Evolutionary conservation across 352 stramenopile genomes (phyloP).

Genomic region (Peronospora belbahrii): DNA sequence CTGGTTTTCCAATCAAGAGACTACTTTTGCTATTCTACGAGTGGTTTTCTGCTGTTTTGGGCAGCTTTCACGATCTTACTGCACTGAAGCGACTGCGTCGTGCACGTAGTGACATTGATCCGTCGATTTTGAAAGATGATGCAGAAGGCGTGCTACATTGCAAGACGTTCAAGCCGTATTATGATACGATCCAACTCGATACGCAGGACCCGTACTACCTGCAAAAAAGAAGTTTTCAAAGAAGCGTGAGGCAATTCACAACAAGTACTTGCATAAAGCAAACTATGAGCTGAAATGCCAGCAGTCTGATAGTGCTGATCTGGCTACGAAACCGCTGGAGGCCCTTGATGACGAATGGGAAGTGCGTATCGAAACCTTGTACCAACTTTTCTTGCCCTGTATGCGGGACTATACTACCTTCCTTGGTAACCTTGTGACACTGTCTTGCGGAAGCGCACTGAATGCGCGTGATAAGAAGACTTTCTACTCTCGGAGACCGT

Average conservation of each 20-base stretch:
- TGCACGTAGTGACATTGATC: slow-evolving; percentile 33
- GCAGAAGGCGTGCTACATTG: slow-evolving; percentile 39
- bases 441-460: slow-evolving; percentile 57
- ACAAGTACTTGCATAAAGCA: slow-evolving; percentile 60
- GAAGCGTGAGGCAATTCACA: slow-evolving; percentile 51
- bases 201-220: slow-evolving; percentile 60
- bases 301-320: slow-evolving; percentile 35
- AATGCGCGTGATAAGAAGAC: slow-evolving; percentile 77
- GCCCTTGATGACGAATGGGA: slow-evolving; percentile 69
- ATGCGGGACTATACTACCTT: slow-evolving; percentile 67
- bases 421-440: slow-evolving; percentile 53
- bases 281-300: slow-evolving; percentile 51
- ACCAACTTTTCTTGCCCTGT: slow-evolving; percentile 61
- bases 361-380: slow-evolving; percentile 53
- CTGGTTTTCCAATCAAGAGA: slow-evolving; percentile 74
- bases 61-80: slow-evolving; percentile 39
- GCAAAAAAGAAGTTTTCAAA: slow-evolving; percentile 69
- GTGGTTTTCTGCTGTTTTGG: slow-evolving; percentile 56
- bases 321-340: slow-evolving; percentile 38
- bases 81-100: slow-evolving; percentile 48
- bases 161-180: slow-evolving; percentile 63
- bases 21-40: slow-evolving; percentile 65
- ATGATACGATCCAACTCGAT: slow-evolving; percentile 40
- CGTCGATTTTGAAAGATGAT: slow-evolving; percentile 42
- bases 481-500: slow-evolving; percentile 61